phyloP scores from a whole-genome alignment of 1,139 yeast genomes.

The Hyphopichia pseudoburtonii region DNA sequence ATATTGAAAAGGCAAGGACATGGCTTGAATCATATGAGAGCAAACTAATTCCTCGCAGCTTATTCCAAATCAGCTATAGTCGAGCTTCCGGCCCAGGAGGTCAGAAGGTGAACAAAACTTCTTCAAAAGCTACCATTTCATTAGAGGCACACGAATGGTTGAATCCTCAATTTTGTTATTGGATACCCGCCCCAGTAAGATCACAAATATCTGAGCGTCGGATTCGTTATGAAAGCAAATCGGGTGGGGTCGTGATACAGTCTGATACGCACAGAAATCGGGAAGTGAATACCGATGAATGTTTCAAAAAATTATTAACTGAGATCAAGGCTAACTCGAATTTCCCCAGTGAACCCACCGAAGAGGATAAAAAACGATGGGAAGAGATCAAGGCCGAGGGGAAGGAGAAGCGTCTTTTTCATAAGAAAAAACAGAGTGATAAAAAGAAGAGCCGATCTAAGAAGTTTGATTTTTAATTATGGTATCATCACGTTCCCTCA shows the following conservation, averaged over 20 bases:
- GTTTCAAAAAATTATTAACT: slow-evolving; percentile 56
- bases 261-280: slow-evolving; percentile 63
- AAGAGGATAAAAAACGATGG: slow-evolving; percentile 58
- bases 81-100: slow-evolving; percentile 95
- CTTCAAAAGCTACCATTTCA: slow-evolving; percentile 73
- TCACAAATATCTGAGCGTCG: slow-evolving; percentile 37
- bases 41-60: slow-evolving; percentile 45
- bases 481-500: background rate
- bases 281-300: slow-evolving; percentile 55
- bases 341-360: slow-evolving; percentile 52
- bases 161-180: slow-evolving; percentile 38
- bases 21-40: slow-evolving; percentile 46
- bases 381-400: slow-evolving; percentile 41
- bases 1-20: slow-evolving; percentile 31
- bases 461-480: slow-evolving; percentile 28
- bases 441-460: slow-evolving; percentile 54
- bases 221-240: slow-evolving; percentile 57
- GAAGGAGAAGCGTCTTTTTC: slow-evolving; percentile 48
- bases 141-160: slow-evolving; percentile 50
- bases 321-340: slow-evolving; percentile 50
- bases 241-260: slow-evolving; percentile 60
- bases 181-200: slow-evolving; percentile 64
- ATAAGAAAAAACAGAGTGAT: slow-evolving; percentile 53
- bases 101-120: slow-evolving; percentile 86
- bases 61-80: slow-evolving; percentile 58